Evolutionary conservation across 83 land plant species (phyloP), one percentile per base, ranked within the genome.

Genomic region (Diphasiastrum complanatum): DNA sequence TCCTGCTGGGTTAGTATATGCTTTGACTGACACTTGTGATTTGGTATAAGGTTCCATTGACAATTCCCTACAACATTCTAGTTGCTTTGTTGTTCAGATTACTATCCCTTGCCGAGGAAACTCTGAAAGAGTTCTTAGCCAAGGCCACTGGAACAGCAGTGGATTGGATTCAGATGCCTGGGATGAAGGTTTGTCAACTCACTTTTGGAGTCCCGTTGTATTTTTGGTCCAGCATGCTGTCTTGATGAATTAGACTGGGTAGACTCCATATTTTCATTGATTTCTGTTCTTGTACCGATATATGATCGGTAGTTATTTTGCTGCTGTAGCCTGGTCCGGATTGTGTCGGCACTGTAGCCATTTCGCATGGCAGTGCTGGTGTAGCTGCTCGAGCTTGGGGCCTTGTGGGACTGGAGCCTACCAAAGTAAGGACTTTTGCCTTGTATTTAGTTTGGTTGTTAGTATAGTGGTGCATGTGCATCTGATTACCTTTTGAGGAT

Each of bases 361-460:
- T 85, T 77, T 83, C 91, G 53, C 87, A 83, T 65, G 83, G 85
- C 64, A 77, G 91, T 72, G 51, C 83, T 60, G 96, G 96, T 8
- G 83, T 89, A 43, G 96, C 96, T 72, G 91, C 96, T 60, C 83
- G 96, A 69, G 96, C 87, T 24, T 89, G 96, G 55, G 91, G 90
- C 47, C 81, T 89, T 56, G 96, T 89, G 19, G 80, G 85, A 31
- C 73, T 89, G 24, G 96, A 89, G 48, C 91, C 96, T 41, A 66
- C 81, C 41, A 89, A 81, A 78, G 96, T 89, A 81, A 52, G 32
- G 33, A 16, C n/a, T 24, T 50, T 23, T 50, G 25, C 22, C 53
- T 0, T 50, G 53, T 50, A 14, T 41, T 41, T 18, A 41, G n/a
- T n/a, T n/a, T n/a, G n/a, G n/a, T n/a, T n/a, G n/a, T n/a, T n/a